These are phyloP conservation scores for Pseudopediastrum boryanum DNA, from an alignment of 139 green algal species.

Conservation along the genomic window DNA sequence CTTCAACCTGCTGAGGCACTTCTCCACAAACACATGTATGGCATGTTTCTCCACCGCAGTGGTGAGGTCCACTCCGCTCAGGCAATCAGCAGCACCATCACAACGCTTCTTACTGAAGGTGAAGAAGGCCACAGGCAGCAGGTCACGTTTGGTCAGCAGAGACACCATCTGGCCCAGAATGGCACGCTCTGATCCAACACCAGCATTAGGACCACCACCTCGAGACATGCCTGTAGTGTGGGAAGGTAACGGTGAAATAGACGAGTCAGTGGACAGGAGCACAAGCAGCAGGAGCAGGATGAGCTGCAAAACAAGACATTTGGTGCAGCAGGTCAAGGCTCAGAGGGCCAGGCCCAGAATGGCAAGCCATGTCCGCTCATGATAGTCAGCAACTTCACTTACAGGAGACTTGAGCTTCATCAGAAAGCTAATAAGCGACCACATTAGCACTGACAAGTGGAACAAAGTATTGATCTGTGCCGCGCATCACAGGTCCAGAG, in stretches of 20 bases:
- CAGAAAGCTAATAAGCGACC: too few relatives aligned
- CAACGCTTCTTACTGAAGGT: conserved; percentile 90
- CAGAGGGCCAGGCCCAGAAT: too few relatives aligned
- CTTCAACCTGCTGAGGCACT: conserved; percentile 70
- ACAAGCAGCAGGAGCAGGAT: background rate
- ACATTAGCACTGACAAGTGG: too few relatives aligned
- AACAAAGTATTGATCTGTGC: too few relatives aligned
- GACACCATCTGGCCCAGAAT: conserved; percentile 75
- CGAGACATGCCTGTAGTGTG: background rate
- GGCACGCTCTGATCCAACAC: conserved; percentile 51
- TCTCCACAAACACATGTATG: conserved; percentile 74
- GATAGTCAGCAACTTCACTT: too few relatives aligned
- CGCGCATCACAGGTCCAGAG: too few relatives aligned
- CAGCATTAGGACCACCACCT: conserved; percentile 46
- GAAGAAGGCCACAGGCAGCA: conserved; percentile 89
- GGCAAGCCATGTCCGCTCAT: too few relatives aligned
- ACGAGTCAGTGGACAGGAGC: background rate
- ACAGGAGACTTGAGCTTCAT: too few relatives aligned
- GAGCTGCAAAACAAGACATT: too few relatives aligned
- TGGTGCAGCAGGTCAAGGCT: too few relatives aligned
- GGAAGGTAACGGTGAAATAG: background rate
- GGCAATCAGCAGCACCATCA: conserved; percentile 51
- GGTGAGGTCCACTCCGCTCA: conserved; percentile 76
- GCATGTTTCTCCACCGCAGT: conserved; percentile 77
- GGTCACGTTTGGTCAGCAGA: conserved; percentile 61